phyloP scores from a whole-genome alignment of 495 filamentous ascomycete species.

The Lentithecium fluviatile region DNA sequence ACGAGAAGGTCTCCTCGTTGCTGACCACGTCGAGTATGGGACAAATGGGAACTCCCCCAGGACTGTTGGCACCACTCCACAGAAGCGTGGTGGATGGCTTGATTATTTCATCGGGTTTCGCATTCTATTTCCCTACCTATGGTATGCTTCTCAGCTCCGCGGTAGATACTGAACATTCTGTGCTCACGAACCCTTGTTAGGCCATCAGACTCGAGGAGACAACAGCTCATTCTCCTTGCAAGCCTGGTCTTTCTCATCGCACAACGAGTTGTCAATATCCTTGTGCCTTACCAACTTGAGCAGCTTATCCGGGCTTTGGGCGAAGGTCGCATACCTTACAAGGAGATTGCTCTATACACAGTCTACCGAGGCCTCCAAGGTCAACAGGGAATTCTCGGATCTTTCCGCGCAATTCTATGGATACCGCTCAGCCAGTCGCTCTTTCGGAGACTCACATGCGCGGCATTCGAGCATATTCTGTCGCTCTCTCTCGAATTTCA shows the following conservation, averaged over 20 bases:
- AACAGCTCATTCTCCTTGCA: background rate
- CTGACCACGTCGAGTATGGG: background rate
- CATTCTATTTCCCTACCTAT: constrained; percentile 14
- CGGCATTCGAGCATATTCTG: constrained; percentile 13
- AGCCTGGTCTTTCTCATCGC: background rate
- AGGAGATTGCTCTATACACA: constrained; percentile 7
- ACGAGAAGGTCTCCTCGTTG: background rate
- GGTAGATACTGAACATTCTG: background rate
- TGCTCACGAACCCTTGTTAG: background rate
- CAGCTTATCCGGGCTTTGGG: constrained; percentile 1
- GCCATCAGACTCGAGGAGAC: background rate
- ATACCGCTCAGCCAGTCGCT: constrained; percentile 8
- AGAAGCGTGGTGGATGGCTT: constrained; percentile 4
- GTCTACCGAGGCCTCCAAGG: constrained; percentile 13
- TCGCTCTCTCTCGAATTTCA: constrained; percentile 19
- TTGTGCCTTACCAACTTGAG: constrained; percentile 12
- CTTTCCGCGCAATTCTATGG: constrained; percentile 15
- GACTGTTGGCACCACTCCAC: background rate
- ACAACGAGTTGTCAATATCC: constrained; percentile 14
- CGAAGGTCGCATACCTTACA: background rate
- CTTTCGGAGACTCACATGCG: constrained; percentile 10
- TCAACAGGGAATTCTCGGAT: constrained; percentile 15
- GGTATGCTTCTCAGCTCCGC: background rate
- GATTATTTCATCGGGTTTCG: constrained; percentile 15
- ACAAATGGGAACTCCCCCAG: background rate